Conservation (phyloP, 2,329 filamentous ascomycete genomes). For the Arthroderma sp. region DNA sequence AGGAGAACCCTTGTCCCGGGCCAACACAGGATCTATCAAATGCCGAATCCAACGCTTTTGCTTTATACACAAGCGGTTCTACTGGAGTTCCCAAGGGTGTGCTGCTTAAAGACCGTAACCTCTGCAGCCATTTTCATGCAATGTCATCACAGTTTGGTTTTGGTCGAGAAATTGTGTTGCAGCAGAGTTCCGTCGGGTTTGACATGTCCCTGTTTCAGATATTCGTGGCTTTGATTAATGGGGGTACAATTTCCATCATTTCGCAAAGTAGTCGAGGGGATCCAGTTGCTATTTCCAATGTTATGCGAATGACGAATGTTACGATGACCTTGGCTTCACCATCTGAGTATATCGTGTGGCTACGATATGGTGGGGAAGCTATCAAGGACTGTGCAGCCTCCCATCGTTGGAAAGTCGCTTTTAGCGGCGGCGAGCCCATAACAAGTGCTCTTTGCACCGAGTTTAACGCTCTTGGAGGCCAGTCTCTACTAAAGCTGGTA, state of each 20-base stretch:
- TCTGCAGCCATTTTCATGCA: conserved; percentile 15
- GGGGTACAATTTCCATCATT: conserved; percentile 12
- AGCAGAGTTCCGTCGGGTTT: conserved; percentile 12
- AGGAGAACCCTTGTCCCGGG: not conserved
- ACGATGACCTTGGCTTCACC: conserved; percentile 14
- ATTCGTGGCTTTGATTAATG: conserved; percentile 10
- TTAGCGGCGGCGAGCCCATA: conserved; percentile 13
- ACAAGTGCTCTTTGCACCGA: conserved; percentile 4
- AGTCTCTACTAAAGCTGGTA: conserved; percentile 8
- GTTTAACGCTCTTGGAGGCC: conserved; percentile 6
- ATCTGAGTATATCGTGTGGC: conserved; percentile 13
- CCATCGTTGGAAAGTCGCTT: conserved; percentile 10
- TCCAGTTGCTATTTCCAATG: conserved; percentile 10
- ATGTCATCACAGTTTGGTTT: conserved; percentile 5
- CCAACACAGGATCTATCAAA: conserved; percentile 8
- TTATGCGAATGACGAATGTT: conserved; percentile 11
- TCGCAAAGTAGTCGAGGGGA: conserved; percentile 10
- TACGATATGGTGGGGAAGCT: conserved; percentile 9
- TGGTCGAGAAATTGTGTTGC: conserved; percentile 4
- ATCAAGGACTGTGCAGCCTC: conserved; percentile 5
- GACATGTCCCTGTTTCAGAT: conserved; percentile 12
- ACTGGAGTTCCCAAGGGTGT: conserved; percentile 32
- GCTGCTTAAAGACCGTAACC: conserved; percentile 14
- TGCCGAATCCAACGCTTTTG: conserved; percentile 20
- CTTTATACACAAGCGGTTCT: conserved; percentile 23